A percentile compares a stretch with the other conserved stretches of the same genome.
These are phyloP conservation scores for Dactylonectria estremocensis DNA, from an alignment of 2,329 filamentous ascomycete genomes.

Conservation along the genomic window DNA sequence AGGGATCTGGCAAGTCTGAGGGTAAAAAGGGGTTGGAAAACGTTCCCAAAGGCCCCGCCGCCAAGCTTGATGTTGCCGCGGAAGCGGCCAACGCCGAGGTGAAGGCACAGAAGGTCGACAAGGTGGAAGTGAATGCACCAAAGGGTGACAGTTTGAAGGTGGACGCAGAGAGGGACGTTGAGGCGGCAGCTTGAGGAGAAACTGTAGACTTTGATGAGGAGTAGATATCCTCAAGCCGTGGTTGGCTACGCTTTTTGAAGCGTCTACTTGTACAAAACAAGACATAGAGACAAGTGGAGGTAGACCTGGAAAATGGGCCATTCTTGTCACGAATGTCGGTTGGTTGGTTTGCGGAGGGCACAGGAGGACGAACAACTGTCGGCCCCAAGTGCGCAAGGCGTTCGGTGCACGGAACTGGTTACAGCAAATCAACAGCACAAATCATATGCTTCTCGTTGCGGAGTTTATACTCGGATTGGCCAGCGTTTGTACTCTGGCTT, in stretches of 20 bases:
- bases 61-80: conserved; percentile 24
- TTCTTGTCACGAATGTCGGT: conserved; percentile 4
- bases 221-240: not conserved
- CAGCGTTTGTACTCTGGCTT: not conserved
- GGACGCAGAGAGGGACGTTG: conserved; percentile 20
- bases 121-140: conserved; percentile 6
- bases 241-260: conserved; percentile 17
- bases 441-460: not conserved
- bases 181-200: conserved; percentile 35
- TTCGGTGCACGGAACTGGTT: conserved; percentile 37
- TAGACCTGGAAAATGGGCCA: conserved; percentile 6
- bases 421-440: conserved; percentile 23
- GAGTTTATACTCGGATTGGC: not conserved
- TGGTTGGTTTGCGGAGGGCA: conserved; percentile 23
- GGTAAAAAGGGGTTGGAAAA: conserved; percentile 10
- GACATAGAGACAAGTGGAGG: conserved; percentile 28
- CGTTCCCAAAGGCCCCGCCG: conserved; percentile 16
- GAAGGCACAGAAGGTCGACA: conserved; percentile 17
- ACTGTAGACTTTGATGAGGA: conserved; percentile 1
- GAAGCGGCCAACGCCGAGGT: conserved; percentile 21
- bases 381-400: conserved; percentile 40
- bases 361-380: conserved; percentile 13
- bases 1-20: not conserved
- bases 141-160: conserved; percentile 19
- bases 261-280: conserved; percentile 41